Base-by-base conservation (phyloP, 2,329 filamentous ascomycete species). In the Leptographium radiaticola region DNA sequence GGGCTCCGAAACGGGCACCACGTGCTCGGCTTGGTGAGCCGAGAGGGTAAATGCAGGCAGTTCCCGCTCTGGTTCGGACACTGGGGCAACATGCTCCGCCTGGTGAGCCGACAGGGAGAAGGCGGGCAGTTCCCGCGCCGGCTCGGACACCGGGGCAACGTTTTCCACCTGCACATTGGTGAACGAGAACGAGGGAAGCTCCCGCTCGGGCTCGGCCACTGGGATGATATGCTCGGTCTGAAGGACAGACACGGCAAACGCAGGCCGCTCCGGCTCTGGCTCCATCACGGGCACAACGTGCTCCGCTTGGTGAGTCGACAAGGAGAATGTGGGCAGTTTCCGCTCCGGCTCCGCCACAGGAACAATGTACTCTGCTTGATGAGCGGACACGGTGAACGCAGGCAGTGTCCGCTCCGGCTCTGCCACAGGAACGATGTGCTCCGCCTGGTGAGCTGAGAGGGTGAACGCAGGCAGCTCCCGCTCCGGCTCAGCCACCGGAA, bases 251-350 rank as follows among this genome's bases (percentile, higher is more conserved):
- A 77, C 62, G 45, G 58, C 50, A 3, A 58, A 55, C 2, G 44
- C 20, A 0, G 54, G 53, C 2, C 25, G 52, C 20, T 53, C 52
- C 40, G 55, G 57, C 50, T 57, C 54, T 3, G 48, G 39, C 5
- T 40, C 25, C 31, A 33, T 16, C 25, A 25, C 25, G 25, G 58
- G 59, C 43, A 51, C 53, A n/a, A 66, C 53, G 10, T 61, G 55
- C 57, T 77, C 68, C 2, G 67, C 65, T 39, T 72, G 68, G 18
- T 79, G 70, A 1, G 57, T 60, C 1, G 76, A 77, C 40, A 77
- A 62, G 46, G 58, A 52, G 5, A 58, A 54, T 2, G 43, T 18
- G 0, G 54, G 53, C 2, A 30, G 52, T n/a, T 53, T 49, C 5
- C 11, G 34, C 33, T 12, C 59, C 36, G 55, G 59, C 50, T 49